Conservation (phyloP, 2,329 filamentous ascomycete genomes). For the Colletotrichum agaves region DNA sequence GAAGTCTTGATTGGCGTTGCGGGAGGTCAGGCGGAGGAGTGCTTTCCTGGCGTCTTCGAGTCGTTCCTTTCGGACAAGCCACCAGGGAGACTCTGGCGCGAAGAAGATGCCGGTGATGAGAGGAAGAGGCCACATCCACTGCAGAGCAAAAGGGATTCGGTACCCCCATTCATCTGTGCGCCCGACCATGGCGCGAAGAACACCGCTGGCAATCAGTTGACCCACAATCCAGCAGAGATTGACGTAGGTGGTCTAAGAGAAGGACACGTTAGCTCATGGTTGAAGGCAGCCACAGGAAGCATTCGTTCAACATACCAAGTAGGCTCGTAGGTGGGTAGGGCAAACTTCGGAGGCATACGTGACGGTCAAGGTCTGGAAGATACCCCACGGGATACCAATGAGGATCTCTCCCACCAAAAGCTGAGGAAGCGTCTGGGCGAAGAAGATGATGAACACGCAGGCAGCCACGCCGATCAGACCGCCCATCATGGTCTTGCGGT, state of each 20-base stretch:
- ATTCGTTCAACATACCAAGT: constrained; percentile 50
- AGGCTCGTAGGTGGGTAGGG: constrained; percentile 57
- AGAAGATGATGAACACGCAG: constrained; percentile 63
- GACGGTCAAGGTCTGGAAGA: constrained; percentile 58
- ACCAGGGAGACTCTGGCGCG: constrained; percentile 63
- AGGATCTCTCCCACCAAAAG: constrained; percentile 59
- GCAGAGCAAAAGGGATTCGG: constrained; percentile 59
- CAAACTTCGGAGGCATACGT: constrained; percentile 62
- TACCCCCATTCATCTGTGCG: constrained; percentile 55
- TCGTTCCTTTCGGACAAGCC: constrained; percentile 55
- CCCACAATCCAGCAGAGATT: constrained; percentile 64
- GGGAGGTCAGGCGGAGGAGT: constrained; percentile 51
- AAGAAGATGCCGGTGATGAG: constrained; percentile 55
- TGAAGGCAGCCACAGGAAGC: background rate
- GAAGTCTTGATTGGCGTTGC: constrained; percentile 45
- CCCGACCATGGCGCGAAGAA: constrained; percentile 53
- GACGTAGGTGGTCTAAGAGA: constrained; percentile 54
- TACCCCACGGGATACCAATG: constrained; percentile 58
- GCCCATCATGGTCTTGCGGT: constrained; percentile 58
- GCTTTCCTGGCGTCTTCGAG: constrained; percentile 52
- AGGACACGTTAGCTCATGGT: constrained; percentile 15
- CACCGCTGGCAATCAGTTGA: constrained; percentile 57
- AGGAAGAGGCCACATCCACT: constrained; percentile 61
- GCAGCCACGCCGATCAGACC: constrained; percentile 51
- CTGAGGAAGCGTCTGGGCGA: constrained; percentile 52